These are phyloP conservation scores for Entrophospora sp. DNA, from an alignment of 192 early-diverging fungal species.

Conservation along the genomic window DNA sequence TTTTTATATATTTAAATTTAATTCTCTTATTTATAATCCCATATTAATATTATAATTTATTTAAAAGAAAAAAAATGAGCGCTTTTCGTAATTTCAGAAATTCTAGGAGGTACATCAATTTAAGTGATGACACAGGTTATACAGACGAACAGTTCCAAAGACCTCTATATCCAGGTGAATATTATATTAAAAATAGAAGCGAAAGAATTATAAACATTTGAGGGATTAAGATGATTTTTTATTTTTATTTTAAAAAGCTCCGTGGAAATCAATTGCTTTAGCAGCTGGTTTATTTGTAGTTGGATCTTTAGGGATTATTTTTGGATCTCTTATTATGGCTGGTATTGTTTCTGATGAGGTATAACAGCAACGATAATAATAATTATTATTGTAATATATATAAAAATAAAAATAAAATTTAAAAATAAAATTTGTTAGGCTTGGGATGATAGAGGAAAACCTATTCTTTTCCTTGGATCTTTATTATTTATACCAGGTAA, in stretches of 20 bases:
- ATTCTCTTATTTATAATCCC: no score
- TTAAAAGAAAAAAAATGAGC: no score
- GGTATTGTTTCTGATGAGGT: slow-evolving; percentile 40
- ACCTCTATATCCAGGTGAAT: not conserved
- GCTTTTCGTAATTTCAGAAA: not conserved
- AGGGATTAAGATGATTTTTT: not conserved
- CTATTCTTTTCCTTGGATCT: slow-evolving; percentile 44
- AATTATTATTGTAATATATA: not conserved
- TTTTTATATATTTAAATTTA: no score
- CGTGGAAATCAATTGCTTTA: slow-evolving; percentile 46
- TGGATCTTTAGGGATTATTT: slow-evolving; percentile 35
- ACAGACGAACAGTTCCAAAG: slow-evolving; percentile 5
- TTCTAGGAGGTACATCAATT: not conserved
- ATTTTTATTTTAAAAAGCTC: slow-evolving; percentile 31
- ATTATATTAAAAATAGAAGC: not conserved
- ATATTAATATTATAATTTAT: no score
- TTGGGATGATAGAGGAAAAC: slow-evolving; percentile 45
- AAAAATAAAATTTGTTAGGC: slow-evolving; percentile 24
- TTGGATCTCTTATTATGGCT: slow-evolving; percentile 42
- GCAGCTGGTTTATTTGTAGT: slow-evolving; percentile 36
- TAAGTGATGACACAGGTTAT: not conserved
- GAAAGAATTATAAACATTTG: not conserved
- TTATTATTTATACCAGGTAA: slow-evolving; percentile 53
- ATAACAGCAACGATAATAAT: slow-evolving; percentile 12
- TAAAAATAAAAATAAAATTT: not conserved